phyloP scores from a whole-genome alignment of 306 rosid genomes.

The Cyclanthera cordifolia region DNA sequence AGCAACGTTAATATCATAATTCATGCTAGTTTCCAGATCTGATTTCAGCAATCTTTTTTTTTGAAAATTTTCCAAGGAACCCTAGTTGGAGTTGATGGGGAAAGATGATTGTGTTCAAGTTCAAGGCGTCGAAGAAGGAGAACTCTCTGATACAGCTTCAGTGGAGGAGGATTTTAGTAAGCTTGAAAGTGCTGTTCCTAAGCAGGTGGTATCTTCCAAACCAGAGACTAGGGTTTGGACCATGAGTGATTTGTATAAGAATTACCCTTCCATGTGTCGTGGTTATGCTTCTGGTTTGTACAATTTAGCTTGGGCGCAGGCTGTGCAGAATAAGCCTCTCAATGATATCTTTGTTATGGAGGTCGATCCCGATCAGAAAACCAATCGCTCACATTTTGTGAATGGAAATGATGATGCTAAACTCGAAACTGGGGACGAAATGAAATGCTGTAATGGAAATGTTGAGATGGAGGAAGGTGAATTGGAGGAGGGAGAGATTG shows the following conservation, averaged over 20 bases:
- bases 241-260: slow-evolving; percentile 49
- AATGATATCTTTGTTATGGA: slow-evolving; percentile 64
- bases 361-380: slow-evolving; percentile 32
- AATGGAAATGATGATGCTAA: slow-evolving; percentile 17
- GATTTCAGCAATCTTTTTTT: slow-evolving; percentile 20
- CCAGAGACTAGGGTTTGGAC: slow-evolving; percentile 57
- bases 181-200: slow-evolving; percentile 30
- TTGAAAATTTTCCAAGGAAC: slow-evolving; percentile 19
- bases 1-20: slow-evolving; percentile 18
- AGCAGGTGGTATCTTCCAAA: slow-evolving; percentile 16
- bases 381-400: slow-evolving; percentile 20
- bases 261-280: slow-evolving; percentile 43
- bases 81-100: slow-evolving; percentile 33
- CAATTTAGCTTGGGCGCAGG: slow-evolving; percentile 92
- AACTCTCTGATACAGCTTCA: slow-evolving; percentile 81
- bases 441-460: slow-evolving; percentile 12
- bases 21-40: slow-evolving; percentile 44
- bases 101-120: slow-evolving; percentile 29
- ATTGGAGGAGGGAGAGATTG: slow-evolving; percentile 98
- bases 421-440: background rate
- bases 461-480: slow-evolving; percentile 82
- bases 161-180: slow-evolving; percentile 77
- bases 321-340: slow-evolving; percentile 83
- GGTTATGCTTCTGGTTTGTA: slow-evolving; percentile 62
- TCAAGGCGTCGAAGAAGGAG: slow-evolving; percentile 90